phyloP scores from a whole-genome alignment of 2,329 filamentous ascomycete genomes.

The Venturia pyrina region DNA sequence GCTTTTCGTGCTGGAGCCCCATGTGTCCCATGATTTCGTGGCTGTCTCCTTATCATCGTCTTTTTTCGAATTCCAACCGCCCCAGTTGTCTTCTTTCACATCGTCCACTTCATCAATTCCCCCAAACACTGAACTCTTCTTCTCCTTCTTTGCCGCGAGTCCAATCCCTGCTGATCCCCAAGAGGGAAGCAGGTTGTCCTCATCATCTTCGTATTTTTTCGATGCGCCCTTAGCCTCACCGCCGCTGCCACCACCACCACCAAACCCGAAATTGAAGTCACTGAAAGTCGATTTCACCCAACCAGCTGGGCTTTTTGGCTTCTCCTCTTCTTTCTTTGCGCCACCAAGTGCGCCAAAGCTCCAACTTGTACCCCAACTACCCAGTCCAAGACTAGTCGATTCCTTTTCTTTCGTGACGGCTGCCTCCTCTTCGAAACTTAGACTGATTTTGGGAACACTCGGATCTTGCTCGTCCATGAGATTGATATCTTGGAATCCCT shows the following conservation, averaged over 20 bases:
- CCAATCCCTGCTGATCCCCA: conserved; percentile 3
- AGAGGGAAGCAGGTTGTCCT: conserved; percentile 8
- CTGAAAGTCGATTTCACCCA: conserved; percentile 11
- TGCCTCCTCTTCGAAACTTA: conserved; percentile 32
- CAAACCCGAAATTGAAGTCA: conserved; percentile 15
- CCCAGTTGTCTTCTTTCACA: conserved; percentile 11
- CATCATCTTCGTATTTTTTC: conserved; percentile 7
- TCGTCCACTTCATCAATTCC: conserved; percentile 12
- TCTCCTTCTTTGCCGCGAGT: conserved; percentile 5
- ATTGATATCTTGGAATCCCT: conserved; percentile 37
- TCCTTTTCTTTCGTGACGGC: conserved; percentile 15
- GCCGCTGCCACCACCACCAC: not conserved
- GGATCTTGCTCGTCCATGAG: conserved; percentile 29
- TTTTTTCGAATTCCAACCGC: conserved; percentile 5
- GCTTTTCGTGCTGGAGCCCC: not conserved
- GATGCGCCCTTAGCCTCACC: conserved; percentile 7
- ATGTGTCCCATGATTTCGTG: not conserved
- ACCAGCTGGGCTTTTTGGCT: conserved; percentile 11
- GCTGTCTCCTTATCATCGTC: not conserved
- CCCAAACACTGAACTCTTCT: conserved; percentile 14
- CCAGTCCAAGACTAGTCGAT: conserved; percentile 17
- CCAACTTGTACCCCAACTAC: conserved; percentile 7
- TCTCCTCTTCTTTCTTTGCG: conserved; percentile 11
- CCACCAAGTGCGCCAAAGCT: conserved; percentile 12
- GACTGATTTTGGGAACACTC: conserved; percentile 35